Evolutionary conservation across 1,284 basidiomycete genomes (phyloP), one percentile per base, ranked within the genome.

Genomic region (Ceratobasidium sp.): DNA sequence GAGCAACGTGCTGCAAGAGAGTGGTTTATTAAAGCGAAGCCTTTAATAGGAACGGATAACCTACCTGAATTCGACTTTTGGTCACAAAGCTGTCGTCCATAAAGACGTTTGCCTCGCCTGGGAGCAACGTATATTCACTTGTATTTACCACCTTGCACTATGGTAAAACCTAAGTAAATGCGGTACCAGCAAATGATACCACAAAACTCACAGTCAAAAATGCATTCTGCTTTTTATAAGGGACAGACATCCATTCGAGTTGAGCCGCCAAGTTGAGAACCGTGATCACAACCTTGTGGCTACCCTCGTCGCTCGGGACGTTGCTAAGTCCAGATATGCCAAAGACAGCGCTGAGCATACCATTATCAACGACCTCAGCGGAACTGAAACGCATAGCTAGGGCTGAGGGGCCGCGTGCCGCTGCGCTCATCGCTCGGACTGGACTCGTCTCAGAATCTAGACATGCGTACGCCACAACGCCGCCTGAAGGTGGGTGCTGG

Each of bases 231-330:
- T 70, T 64, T 55, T 53, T 52, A 14, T 62, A 41, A 16, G 75
- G 75, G 10, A 75, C 73, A 16, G 62, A 64, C 32, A 76, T 64
- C 64, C 74, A 74, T 18, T 72, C 62, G 16, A 76, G 50, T 21
- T 72, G 59, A 9, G 74, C 72, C 6, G 43, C 46, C 75, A 89
- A 85, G 1, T 81, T 79, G 32, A 88, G 78, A 1, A 83, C 76
- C 0, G 86, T 84, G 61, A 89, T 80, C 12, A 83, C 81, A 3
- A 88, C 86, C 65, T 85, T 85, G 77, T 89, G 87, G 36, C 83
- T 81, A 0, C 58, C 57, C n/a, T 58, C 60, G 16, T 73, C 73
- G 53, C 74, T 60, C 12, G 70, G 71, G 52, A 74, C 67, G 46
- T 65, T 60, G 36, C 61, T 62, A 43, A 32, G 32, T 6, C 74